Percentiles rank a stretch among this genome's conserved stretches.
phyloP scores from a whole-genome alignment of 176 grass and related monocot species.

The Oryza officinalis region DNA sequence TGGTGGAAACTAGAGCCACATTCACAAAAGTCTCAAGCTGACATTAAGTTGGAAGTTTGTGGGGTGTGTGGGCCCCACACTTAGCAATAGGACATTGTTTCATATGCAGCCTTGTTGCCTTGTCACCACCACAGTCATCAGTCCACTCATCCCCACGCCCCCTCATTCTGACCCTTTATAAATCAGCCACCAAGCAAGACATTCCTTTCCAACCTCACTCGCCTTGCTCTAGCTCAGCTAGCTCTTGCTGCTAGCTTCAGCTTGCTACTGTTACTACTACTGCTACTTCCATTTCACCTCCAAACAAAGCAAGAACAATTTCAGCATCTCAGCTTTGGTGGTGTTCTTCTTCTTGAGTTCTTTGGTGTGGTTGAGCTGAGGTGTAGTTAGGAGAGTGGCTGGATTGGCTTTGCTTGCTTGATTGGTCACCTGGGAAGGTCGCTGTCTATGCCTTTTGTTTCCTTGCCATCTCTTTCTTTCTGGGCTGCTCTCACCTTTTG shows the following conservation, averaged over 20 bases:
- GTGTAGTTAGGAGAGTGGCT: background rate
- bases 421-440: constrained; percentile 40
- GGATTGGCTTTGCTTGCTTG: constrained; percentile 24
- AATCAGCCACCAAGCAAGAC: constrained; percentile 25
- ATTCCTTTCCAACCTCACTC: constrained; percentile 22
- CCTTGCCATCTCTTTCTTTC: constrained; percentile 9
- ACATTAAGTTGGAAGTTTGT: constrained; percentile 20
- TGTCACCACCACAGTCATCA: background rate
- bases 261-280: background rate
- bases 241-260: background rate
- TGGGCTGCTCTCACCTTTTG: background rate
- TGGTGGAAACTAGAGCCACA: background rate
- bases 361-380: background rate
- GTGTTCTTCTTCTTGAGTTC: background rate
- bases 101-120: constrained; percentile 2
- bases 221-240: background rate
- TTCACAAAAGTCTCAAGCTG: background rate
- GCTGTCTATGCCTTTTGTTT: constrained; percentile 31
- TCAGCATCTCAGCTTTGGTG: background rate
- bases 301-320: background rate
- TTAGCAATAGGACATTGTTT: background rate
- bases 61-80: background rate
- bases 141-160: background rate
- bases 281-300: background rate
- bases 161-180: constrained; percentile 24